phyloP scores from a whole-genome alignment of 306 rosid species.

The Abrus precatorius region DNA sequence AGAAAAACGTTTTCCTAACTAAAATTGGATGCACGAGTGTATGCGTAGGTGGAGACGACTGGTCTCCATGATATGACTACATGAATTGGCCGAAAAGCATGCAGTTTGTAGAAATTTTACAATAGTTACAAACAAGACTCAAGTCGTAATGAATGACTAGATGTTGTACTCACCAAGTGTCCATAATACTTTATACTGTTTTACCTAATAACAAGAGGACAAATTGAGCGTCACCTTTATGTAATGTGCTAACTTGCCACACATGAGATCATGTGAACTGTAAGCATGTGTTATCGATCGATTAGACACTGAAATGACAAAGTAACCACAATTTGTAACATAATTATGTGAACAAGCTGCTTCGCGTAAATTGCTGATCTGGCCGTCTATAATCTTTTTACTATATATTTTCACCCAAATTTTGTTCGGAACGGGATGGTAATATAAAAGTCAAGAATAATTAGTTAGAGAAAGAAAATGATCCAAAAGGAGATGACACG shows the following conservation, averaged over 20 bases:
- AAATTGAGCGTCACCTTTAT: slow-evolving; percentile 50
- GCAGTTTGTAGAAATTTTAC: slow-evolving; percentile 22
- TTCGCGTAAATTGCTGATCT: slow-evolving; percentile 47
- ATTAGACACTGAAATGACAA: slow-evolving; percentile 28
- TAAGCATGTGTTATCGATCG: slow-evolving; percentile 42
- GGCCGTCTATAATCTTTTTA: slow-evolving; percentile 8
- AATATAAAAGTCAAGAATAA: slow-evolving; percentile 14
- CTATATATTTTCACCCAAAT: neutral
- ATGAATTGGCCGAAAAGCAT: slow-evolving; percentile 19
- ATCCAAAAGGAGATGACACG: neutral
- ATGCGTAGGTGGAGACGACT: neutral
- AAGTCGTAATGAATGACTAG: neutral
- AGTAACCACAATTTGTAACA: slow-evolving; percentile 8
- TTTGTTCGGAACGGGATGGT: neutral
- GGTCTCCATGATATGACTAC: slow-evolving; percentile 1
- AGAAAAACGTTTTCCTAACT: neutral
- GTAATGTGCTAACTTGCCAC: slow-evolving; percentile 36
- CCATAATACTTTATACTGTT: slow-evolving; percentile 50
- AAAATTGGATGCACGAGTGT: neutral
- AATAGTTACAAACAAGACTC: slow-evolving; percentile 40
- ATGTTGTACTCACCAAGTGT: slow-evolving; percentile 17
- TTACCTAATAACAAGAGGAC: slow-evolving; percentile 55
- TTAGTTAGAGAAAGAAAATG: slow-evolving; percentile 28
- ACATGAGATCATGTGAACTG: slow-evolving; percentile 1
- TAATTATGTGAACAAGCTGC: slow-evolving; percentile 43